A percentile compares a stretch with the other conserved stretches of the same genome.
These are phyloP conservation scores for Berkeleyomyces basicola DNA, from an alignment of 2,329 filamentous ascomycete species.

Conservation along the genomic window DNA sequence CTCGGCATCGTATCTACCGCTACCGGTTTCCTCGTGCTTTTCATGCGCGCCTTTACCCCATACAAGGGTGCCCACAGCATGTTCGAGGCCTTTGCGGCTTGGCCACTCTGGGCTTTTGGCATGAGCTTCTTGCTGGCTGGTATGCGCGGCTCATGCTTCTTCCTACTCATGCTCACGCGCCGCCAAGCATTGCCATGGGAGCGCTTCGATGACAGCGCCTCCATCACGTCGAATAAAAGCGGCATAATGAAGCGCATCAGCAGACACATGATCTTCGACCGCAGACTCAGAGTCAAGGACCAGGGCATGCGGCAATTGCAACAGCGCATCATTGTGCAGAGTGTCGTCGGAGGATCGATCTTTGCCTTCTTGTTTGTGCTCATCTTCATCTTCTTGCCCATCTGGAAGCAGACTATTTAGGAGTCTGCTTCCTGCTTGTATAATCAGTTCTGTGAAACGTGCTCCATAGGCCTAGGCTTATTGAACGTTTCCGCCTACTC, in stretches of 20 bases:
- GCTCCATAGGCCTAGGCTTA: background rate
- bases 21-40: conserved; percentile 24
- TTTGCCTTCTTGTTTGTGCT: conserved; percentile 24
- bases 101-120: conserved; percentile 31
- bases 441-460: background rate
- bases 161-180: conserved; percentile 29
- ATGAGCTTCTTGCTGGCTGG: conserved; percentile 27
- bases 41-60: conserved; percentile 26
- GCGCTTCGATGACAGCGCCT: conserved; percentile 25
- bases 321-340: conserved; percentile 28
- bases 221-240: conserved; percentile 16
- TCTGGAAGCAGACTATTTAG: conserved; percentile 24
- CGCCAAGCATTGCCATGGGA: conserved; percentile 32
- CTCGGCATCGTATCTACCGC: conserved; percentile 26
- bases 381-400: conserved; percentile 28
- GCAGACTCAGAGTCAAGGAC: conserved; percentile 30
- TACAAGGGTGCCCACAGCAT: conserved; percentile 24
- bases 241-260: conserved; percentile 20
- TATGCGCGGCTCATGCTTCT: conserved; percentile 31
- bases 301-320: conserved; percentile 26
- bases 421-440: background rate
- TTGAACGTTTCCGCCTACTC: no score
- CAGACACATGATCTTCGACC: conserved; percentile 31
- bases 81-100: conserved; percentile 26
- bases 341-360: conserved; percentile 22